Conservation (phyloP, 1,284 basidiomycete species). For the Neonothopanus nambi region DNA sequence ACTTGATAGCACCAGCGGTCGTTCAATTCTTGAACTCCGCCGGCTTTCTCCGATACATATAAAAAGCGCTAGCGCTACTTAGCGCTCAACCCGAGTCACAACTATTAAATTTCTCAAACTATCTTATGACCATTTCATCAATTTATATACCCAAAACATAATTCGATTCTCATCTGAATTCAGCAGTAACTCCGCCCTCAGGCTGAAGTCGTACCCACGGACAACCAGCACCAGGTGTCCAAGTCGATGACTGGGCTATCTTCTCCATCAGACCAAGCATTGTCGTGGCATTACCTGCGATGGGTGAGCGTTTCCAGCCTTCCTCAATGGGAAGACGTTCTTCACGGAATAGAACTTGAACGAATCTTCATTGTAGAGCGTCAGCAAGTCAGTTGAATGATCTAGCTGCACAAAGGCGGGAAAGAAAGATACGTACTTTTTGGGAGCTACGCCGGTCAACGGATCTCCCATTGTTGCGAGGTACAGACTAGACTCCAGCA, state of each 20-base stretch:
- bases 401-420: background rate
- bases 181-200: background rate
- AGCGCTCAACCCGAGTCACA: too few relatives aligned
- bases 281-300: conserved; percentile 6
- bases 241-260: conserved; percentile 9
- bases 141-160: too few relatives aligned
- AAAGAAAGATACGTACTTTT: conserved; percentile 3
- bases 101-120: too few relatives aligned
- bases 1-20: too few relatives aligned
- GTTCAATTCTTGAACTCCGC: too few relatives aligned
- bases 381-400: too few relatives aligned
- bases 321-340: conserved; percentile 22
- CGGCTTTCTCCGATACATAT: too few relatives aligned
- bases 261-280: conserved; percentile 5
- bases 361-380: conserved; percentile 16
- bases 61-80: too few relatives aligned
- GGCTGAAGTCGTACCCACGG: conserved; percentile 12
- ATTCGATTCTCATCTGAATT: too few relatives aligned
- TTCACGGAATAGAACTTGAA: conserved; percentile 21
- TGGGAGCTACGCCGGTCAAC: conserved; percentile 9
- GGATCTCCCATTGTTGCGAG: conserved; percentile 13
- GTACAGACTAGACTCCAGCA: conserved; percentile 10
- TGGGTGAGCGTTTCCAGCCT: conserved; percentile 17
- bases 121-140: too few relatives aligned
- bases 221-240: conserved; percentile 6